phyloP scores from a whole-genome alignment of 2,329 filamentous ascomycete genomes.

The Apiospora koreana region DNA sequence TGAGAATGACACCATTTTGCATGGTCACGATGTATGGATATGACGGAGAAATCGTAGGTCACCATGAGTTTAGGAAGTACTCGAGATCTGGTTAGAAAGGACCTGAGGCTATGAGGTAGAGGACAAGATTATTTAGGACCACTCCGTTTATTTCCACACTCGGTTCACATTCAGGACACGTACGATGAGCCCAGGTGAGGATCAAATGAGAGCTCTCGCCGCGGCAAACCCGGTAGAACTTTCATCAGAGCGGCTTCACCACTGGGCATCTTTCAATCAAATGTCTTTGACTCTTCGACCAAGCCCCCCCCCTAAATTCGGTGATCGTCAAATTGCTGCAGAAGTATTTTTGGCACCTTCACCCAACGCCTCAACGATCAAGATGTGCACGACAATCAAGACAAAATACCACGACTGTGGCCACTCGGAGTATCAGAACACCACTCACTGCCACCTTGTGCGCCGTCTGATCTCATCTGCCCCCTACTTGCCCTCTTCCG shows the following conservation, averaged over 20 bases:
- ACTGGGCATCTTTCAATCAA: neutral
- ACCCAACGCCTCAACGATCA: neutral
- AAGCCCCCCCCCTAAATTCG: too few species aligned
- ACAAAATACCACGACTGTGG: slow-evolving; percentile 28
- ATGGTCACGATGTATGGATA: neutral
- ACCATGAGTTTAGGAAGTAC: neutral
- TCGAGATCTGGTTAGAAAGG: neutral
- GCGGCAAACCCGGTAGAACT: neutral
- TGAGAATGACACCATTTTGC: too few species aligned
- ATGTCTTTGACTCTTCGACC: neutral
- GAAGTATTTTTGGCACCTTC: neutral
- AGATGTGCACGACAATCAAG: slow-evolving; percentile 37
- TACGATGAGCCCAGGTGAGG: too few species aligned
- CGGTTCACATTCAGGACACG: neutral
- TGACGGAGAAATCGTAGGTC: neutral
- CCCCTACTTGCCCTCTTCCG: neutral
- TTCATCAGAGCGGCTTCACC: neutral
- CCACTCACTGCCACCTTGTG: slow-evolving; percentile 30
- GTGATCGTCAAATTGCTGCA: too few species aligned
- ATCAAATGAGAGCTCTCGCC: too few species aligned
- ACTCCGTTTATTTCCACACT: neutral
- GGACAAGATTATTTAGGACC: neutral
- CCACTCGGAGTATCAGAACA: slow-evolving; percentile 37
- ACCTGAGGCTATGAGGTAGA: neutral
- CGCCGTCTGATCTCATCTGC: slow-evolving; percentile 17